Percentiles rank a stretch among this genome's conserved stretches.
These are phyloP conservation scores for Hypoxylon rubiginosum DNA, from an alignment of 2,329 filamentous ascomycete genomes.

Conservation along the genomic window DNA sequence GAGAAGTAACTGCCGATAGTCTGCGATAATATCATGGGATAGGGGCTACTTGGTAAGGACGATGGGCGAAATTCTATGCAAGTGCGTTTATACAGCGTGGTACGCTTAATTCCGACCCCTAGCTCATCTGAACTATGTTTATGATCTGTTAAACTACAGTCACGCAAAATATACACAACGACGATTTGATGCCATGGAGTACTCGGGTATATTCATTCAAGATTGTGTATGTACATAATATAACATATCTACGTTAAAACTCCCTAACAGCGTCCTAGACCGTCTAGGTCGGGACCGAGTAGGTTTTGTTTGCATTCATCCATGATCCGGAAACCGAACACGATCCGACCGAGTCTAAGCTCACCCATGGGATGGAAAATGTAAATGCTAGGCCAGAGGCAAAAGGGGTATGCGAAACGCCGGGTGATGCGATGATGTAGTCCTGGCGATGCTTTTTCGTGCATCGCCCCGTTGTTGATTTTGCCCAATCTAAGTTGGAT, in stretches of 20 bases:
- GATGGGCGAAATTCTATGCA: no score
- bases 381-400: conserved; percentile 23
- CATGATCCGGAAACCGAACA: conserved; percentile 20
- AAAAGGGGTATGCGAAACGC: conserved; percentile 37
- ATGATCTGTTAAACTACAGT: no score
- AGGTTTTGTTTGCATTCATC: conserved; percentile 14
- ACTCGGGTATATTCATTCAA: conserved; percentile 38
- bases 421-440: conserved; percentile 31
- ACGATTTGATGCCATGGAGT: conserved; percentile 13
- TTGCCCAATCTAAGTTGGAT: conserved; percentile 20
- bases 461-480: conserved; percentile 7
- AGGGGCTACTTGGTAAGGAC: no score
- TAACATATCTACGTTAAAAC: conserved; percentile 35
- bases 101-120: no score
- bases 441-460: conserved; percentile 19
- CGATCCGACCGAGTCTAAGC: conserved; percentile 27
- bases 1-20: no score
- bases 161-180: conserved; percentile 8
- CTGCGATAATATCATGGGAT: no score
- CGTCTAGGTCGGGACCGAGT: conserved; percentile 29
- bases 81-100: no score
- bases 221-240: conserved; percentile 37
- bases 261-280: conserved; percentile 7
- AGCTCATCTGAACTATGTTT: no score
- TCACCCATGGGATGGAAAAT: not conserved